A percentile compares a stretch with the other conserved stretches of the same genome.
These are phyloP conservation scores for Cladosporium sp. DNA, from an alignment of 2,329 filamentous ascomycete species.

Conservation along the genomic window DNA sequence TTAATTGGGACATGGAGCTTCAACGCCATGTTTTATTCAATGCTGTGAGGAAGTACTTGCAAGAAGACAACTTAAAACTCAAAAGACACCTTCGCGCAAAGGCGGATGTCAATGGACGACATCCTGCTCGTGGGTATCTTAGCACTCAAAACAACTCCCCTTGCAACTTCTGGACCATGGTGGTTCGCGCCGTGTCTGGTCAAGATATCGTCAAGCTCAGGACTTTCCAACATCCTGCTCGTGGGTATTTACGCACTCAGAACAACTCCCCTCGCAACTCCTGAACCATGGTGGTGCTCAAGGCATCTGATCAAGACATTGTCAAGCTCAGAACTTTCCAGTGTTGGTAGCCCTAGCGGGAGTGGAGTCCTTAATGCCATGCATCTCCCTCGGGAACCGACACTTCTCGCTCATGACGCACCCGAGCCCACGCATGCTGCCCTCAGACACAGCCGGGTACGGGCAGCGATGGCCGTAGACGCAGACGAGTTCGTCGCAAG, in stretches of 20 bases:
- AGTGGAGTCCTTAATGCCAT: constrained; percentile 54
- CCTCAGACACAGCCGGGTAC: constrained; percentile 43
- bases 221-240: neutral
- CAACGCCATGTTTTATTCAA: neutral
- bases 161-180: neutral
- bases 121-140: neutral
- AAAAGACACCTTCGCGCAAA: neutral
- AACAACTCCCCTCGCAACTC: neutral
- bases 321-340: neutral
- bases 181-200: too few species aligned
- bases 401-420: constrained; percentile 61
- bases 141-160: neutral
- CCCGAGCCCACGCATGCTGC: constrained; percentile 51
- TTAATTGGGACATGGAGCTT: neutral
- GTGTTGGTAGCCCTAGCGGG: neutral
- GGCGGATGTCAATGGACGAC: neutral
- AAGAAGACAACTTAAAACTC: too few species aligned
- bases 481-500: constrained; percentile 60
- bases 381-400: constrained; percentile 58
- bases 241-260: neutral
- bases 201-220: too few species aligned
- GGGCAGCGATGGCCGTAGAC: constrained; percentile 66
- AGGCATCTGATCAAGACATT: neutral
- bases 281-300: neutral
- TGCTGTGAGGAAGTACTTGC: too few species aligned